These are phyloP conservation scores for Naganishia kalamii DNA, from an alignment of 768 basidiomycete genomes.

Conservation along the genomic window DNA sequence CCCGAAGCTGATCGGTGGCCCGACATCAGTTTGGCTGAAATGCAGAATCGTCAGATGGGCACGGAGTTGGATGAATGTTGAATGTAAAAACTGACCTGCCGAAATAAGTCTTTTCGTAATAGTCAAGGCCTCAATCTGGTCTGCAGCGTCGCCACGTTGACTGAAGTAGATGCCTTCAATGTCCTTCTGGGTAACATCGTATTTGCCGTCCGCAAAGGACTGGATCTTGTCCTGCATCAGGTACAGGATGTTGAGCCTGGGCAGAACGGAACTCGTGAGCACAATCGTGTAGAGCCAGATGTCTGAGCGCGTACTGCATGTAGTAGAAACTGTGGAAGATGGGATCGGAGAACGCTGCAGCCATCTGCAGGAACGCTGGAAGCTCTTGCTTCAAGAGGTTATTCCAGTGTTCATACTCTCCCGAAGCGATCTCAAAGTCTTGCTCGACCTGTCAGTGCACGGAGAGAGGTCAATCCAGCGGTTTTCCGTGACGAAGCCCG, in stretches of 20 bases:
- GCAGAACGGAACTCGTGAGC: not conserved
- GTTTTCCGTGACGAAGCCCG: not conserved
- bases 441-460: slow-evolving; percentile 67
- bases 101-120: slow-evolving; percentile 79
- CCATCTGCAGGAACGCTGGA: slow-evolving; percentile 81
- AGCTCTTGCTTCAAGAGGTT: slow-evolving; percentile 82
- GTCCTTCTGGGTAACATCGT: slow-evolving; percentile 61
- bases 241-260: slow-evolving; percentile 86
- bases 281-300: not conserved
- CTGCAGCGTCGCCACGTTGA: slow-evolving; percentile 75
- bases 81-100: slow-evolving; percentile 59
- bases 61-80: too few relatives aligned
- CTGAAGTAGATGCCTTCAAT: slow-evolving; percentile 71
- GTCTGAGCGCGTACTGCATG: slow-evolving; percentile 73
- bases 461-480: too few relatives aligned
- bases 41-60: too few relatives aligned
- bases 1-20: slow-evolving; percentile 33
- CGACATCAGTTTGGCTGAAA: slow-evolving; percentile 41
- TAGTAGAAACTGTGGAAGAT: slow-evolving; percentile 99
- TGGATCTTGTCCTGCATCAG: slow-evolving; percentile 89
- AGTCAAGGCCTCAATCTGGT: slow-evolving; percentile 66
- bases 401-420: slow-evolving; percentile 91
- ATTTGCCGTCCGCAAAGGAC: slow-evolving; percentile 69
- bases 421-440: slow-evolving; percentile 86
- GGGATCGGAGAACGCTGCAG: slow-evolving; percentile 86